Conservation (phyloP, 495 filamentous ascomycete species). For the Podospora didyma region DNA sequence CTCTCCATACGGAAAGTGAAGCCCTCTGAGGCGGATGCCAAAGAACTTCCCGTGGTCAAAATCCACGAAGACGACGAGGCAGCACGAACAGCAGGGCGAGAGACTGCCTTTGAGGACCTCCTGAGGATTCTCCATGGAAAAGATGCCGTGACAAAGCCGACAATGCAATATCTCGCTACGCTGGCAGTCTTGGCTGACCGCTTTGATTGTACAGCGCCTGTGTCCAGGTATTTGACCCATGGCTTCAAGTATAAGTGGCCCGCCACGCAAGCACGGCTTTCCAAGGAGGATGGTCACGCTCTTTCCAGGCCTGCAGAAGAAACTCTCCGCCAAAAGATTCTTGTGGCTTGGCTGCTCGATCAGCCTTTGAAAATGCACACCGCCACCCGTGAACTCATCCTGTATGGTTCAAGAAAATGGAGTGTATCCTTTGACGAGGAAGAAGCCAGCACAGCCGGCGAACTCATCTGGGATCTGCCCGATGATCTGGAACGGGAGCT, state of each 20-base stretch:
- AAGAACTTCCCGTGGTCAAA: conserved; percentile 49
- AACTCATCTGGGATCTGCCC: conserved; percentile 70
- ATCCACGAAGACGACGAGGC: conserved; percentile 59
- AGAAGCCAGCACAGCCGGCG: conserved; percentile 28
- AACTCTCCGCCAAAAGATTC: conserved; percentile 57
- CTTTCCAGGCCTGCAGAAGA: conserved; percentile 46
- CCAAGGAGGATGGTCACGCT: conserved; percentile 28
- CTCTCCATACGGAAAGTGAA: conserved; percentile 37
- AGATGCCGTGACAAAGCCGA: conserved; percentile 32
- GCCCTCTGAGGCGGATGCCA: conserved; percentile 41
- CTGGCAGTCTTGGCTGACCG: conserved; percentile 64
- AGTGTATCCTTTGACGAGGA: conserved; percentile 35
- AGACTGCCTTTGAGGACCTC: conserved; percentile 52
- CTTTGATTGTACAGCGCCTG: conserved; percentile 49
- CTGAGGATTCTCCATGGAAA: conserved; percentile 53
- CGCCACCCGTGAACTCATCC: conserved; percentile 57
- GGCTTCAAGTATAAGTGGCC: conserved; percentile 44
- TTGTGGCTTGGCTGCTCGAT: conserved; percentile 57
- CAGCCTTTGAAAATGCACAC: conserved; percentile 47
- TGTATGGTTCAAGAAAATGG: conserved; percentile 66
- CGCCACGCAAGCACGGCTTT: conserved; percentile 30
- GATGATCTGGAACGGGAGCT: conserved; percentile 68
- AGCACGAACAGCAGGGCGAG: conserved; percentile 45
- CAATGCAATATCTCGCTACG: conserved; percentile 55
- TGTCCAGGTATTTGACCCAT: conserved; percentile 42